Conservation (phyloP, 108 stramenopile species). For the Discostella pseudostelligera region DNA sequence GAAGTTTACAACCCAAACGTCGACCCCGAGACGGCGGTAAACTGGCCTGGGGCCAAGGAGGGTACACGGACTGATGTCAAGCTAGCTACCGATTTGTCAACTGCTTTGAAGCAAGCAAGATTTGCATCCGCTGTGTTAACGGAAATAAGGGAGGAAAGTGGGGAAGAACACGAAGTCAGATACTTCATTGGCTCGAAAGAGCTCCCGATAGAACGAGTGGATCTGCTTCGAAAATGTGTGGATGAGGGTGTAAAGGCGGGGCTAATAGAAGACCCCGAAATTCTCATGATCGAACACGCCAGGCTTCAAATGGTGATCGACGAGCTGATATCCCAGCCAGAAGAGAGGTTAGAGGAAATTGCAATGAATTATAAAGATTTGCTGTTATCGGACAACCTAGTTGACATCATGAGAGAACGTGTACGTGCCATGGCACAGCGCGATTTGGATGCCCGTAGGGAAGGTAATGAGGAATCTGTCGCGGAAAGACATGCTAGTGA, state of each 20-base stretch:
- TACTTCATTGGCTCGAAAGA: conserved; percentile 69
- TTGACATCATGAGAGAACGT: conserved; percentile 60
- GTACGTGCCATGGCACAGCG: conserved; percentile 66
- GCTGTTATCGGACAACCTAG: conserved; percentile 81
- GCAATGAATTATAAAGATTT: conserved; percentile 79
- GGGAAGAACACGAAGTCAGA: conserved; percentile 21
- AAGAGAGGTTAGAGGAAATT: conserved; percentile 77
- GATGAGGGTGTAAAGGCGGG: conserved; percentile 69
- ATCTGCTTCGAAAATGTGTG: conserved; percentile 58
- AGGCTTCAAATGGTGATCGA: conserved; percentile 74
- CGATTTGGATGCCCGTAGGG: conserved; percentile 58
- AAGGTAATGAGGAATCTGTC: conserved; percentile 37
- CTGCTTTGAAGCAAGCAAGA: conserved; percentile 71
- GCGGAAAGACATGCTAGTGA: conserved; percentile 53
- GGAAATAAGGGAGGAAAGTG: conserved; percentile 51
- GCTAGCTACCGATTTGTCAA: conserved; percentile 65
- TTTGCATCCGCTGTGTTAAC: conserved; percentile 74
- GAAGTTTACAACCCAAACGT: conserved; percentile 83
- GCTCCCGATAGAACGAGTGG: conserved; percentile 56
- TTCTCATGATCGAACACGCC: conserved; percentile 55
- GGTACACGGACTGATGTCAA: conserved; percentile 61
- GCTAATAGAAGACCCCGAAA: conserved; percentile 68
- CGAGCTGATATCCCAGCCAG: conserved; percentile 77
- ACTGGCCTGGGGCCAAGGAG: conserved; percentile 79
- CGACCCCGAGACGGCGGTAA: conserved; percentile 75